Conservation (phyloP, 2,329 filamentous ascomycete species). For the Fusarium sp. region DNA sequence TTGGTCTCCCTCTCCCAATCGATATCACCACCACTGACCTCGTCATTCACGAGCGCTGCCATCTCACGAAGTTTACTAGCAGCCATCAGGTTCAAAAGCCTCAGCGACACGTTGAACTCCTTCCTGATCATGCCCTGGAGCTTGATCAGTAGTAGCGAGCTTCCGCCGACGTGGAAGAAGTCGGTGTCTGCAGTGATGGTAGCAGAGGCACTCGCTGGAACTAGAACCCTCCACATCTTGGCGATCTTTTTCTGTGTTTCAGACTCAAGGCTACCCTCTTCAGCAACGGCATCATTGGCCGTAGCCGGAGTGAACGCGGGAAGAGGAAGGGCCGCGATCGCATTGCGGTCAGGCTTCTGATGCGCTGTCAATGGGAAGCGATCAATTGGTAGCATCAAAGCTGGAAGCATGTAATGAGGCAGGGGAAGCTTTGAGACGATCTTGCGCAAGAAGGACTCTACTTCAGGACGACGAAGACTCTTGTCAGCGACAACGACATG, state of each 20-base stretch:
- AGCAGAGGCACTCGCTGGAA: neutral
- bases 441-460: neutral
- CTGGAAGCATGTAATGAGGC: neutral
- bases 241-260: neutral
- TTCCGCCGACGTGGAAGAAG: constrained; percentile 7
- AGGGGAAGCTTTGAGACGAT: neutral
- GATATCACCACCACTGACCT: neutral
- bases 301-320: rapidly evolving
- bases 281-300: rapidly evolving
- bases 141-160: neutral
- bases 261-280: neutral
- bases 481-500: neutral
- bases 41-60: constrained; percentile 38
- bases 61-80: constrained; percentile 51
- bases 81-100: constrained; percentile 51
- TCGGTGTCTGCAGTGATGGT: neutral
- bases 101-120: constrained; percentile 44
- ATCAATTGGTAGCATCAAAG: neutral
- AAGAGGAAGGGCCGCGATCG: neutral
- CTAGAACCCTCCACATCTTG: neutral
- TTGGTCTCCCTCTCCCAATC: constrained; percentile 9
- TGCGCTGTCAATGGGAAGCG: neutral
- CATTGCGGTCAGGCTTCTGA: neutral
- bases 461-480: neutral
- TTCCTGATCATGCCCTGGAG: constrained; percentile 2